Conservation (phyloP, 768 basidiomycete species). For the Collybia mongolica region DNA sequence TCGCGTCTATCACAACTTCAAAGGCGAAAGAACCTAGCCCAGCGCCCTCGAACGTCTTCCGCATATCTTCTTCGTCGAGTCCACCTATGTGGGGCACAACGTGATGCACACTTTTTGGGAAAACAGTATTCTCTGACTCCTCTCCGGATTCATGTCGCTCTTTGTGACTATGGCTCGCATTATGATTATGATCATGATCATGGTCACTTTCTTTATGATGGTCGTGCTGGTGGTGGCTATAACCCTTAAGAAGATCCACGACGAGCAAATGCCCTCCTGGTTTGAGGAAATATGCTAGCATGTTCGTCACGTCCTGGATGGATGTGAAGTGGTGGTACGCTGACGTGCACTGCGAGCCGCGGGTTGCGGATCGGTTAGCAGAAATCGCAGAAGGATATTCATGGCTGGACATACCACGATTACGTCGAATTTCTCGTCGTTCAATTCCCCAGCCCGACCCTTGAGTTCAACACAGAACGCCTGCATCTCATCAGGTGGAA, state of each 20-base stretch:
- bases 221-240: conserved; percentile 3
- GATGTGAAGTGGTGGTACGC: conserved; percentile 68
- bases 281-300: conserved; percentile 57
- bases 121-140: conserved; percentile 11
- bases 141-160: conserved; percentile 2
- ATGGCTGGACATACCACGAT: conserved; percentile 51
- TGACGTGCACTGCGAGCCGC: conserved; percentile 49
- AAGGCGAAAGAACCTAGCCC: conserved; percentile 48
- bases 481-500: conserved; percentile 63
- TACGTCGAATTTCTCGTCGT: conserved; percentile 62
- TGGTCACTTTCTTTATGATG: not conserved
- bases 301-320: conserved; percentile 48
- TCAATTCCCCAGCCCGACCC: conserved; percentile 44
- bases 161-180: not conserved
- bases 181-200: not conserved
- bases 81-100: conserved; percentile 57
- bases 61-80: conserved; percentile 48
- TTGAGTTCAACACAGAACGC: conserved; percentile 55
- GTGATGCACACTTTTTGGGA: conserved; percentile 34
- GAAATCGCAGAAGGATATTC: not conserved
- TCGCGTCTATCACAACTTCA: conserved; percentile 27
- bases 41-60: conserved; percentile 47
- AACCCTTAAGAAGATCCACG: conserved; percentile 37
- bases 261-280: conserved; percentile 62
- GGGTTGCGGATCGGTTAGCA: not conserved